Conservation (phyloP, 139 green algal genomes). For the Yamagishiella unicocca region DNA sequence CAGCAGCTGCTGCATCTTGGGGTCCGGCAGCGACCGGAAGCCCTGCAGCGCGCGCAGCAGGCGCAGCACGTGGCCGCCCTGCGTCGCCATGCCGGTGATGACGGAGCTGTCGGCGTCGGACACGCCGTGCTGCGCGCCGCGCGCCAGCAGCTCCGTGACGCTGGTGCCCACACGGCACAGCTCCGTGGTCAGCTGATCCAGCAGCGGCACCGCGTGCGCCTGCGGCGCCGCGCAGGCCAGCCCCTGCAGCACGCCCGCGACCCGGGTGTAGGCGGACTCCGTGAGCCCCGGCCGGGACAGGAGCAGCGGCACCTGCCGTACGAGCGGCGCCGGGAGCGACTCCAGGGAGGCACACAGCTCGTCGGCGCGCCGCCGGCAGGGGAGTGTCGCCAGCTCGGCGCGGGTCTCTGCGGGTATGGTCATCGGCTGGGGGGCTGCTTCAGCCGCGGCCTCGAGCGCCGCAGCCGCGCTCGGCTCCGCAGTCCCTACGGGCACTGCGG, state of each 20-base stretch:
- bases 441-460: not conserved
- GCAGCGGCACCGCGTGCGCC: conserved; percentile 68
- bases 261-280: conserved; percentile 70
- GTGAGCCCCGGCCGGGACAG: conserved; percentile 68
- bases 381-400: not conserved
- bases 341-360: conserved; percentile 43
- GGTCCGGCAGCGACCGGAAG: conserved; percentile 55
- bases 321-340: conserved; percentile 46
- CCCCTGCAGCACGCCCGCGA: conserved; percentile 67
- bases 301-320: conserved; percentile 61
- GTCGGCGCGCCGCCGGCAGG: conserved; percentile 31
- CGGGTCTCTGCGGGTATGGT: not conserved
- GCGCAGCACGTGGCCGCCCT: conserved; percentile 74
- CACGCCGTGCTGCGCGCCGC: conserved; percentile 45
- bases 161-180: conserved; percentile 50
- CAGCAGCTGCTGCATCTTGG: conserved; percentile 26
- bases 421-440: not conserved
- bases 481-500: not conserved
- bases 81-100: conserved; percentile 50
- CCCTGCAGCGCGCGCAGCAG: conserved; percentile 77
- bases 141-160: conserved; percentile 57
- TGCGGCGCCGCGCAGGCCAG: conserved; percentile 72
- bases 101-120: conserved; percentile 46
- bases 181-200: conserved; percentile 67
- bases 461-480: not conserved